Evolutionary conservation across 1,139 yeast genomes (phyloP).

Genomic region (Hyphopichia wangnamkhiaoensis): DNA sequence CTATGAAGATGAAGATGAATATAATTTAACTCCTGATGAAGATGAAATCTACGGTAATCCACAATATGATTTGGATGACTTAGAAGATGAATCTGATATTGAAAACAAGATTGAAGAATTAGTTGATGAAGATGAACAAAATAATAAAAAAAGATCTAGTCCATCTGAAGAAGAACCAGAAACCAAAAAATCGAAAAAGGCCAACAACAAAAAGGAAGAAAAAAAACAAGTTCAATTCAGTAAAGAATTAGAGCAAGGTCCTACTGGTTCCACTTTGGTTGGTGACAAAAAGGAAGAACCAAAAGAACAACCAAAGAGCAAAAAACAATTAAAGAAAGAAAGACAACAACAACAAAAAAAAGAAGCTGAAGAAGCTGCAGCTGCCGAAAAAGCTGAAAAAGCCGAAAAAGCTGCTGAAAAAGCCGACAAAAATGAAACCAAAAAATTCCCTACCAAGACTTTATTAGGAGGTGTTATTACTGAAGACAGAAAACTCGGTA

Average conservation of each 20-base stretch:
- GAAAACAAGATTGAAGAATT: slow-evolving; percentile 60
- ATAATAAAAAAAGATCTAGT: slow-evolving; percentile 33
- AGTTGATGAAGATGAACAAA: slow-evolving; percentile 58
- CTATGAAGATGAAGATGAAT: slow-evolving; percentile 64
- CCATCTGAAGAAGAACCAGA: slow-evolving; percentile 23
- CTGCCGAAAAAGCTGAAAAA: slow-evolving; percentile 15
- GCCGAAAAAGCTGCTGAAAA: slow-evolving; percentile 30
- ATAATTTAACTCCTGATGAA: slow-evolving; percentile 90
- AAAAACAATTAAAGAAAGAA: slow-evolving; percentile 19
- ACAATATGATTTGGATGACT: slow-evolving; percentile 56
- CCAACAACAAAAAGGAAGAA: slow-evolving; percentile 44
- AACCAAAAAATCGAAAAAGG: slow-evolving; percentile 43
- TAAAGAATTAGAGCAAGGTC: slow-evolving; percentile 91
- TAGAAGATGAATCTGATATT: slow-evolving; percentile 58
- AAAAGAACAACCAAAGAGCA: slow-evolving; percentile 15
- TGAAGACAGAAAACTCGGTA: slow-evolving; percentile 90
- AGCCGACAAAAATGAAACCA: slow-evolving; percentile 29
- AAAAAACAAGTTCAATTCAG: slow-evolving; percentile 82
- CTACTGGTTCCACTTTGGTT: slow-evolving; percentile 56
- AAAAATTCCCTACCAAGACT: slow-evolving; percentile 67
- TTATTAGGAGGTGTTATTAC: slow-evolving; percentile 90
- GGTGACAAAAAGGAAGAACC: slow-evolving; percentile 28
- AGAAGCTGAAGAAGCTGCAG: slow-evolving; percentile 13
- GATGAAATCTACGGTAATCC: slow-evolving; percentile 62
- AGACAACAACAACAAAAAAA: slow-evolving; percentile 12